Percentiles rank a stretch among this genome's conserved stretches.
These are phyloP conservation scores for Phytopythium helicoides DNA, from an alignment of 352 stramenopile genomes.

Conservation along the genomic window DNA sequence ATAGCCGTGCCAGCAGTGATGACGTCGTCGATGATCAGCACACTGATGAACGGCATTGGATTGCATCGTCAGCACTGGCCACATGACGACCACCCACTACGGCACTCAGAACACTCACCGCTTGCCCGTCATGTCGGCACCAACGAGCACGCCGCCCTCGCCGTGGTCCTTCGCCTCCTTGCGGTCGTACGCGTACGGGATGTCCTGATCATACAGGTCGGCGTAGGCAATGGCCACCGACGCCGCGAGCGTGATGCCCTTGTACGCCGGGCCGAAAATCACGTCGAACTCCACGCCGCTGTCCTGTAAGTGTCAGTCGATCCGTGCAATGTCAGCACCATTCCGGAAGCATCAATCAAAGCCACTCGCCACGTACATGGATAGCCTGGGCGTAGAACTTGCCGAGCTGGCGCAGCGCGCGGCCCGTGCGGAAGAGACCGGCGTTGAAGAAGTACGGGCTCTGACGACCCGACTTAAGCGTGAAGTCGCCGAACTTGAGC, in stretches of 20 bases:
- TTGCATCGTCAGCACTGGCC: conserved; percentile 4
- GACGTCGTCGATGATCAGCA: conserved; percentile 99
- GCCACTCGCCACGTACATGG: conserved; percentile 44
- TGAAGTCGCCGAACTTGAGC: conserved; percentile 98
- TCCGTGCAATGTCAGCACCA: not conserved
- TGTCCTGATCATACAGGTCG: conserved; percentile 88
- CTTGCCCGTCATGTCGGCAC: conserved; percentile 93
- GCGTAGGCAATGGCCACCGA: conserved; percentile 94
- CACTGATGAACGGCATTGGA: conserved; percentile 31
- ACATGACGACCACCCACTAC: not conserved
- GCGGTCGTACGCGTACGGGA: conserved; percentile 98
- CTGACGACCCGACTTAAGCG: conserved; percentile 96
- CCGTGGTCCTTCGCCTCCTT: conserved; percentile 99
- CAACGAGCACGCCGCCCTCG: conserved; percentile 96
- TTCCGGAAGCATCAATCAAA: not conserved
- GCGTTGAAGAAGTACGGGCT: conserved; percentile 99
- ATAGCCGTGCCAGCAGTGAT: conserved; percentile 99
- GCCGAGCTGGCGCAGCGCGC: conserved; percentile 90
- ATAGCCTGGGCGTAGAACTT: conserved; percentile 95
- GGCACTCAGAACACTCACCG: conserved; percentile 46
- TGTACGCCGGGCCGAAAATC: conserved; percentile 99
- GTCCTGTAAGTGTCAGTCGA: conserved; percentile 34
- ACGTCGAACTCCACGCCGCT: conserved; percentile 96
- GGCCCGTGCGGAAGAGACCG: conserved; percentile 94
- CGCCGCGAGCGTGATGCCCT: conserved; percentile 97